Evolutionary conservation across 805 yeast genomes (phyloP).

Genomic region (Cyberlindnera subsufficiens): DNA sequence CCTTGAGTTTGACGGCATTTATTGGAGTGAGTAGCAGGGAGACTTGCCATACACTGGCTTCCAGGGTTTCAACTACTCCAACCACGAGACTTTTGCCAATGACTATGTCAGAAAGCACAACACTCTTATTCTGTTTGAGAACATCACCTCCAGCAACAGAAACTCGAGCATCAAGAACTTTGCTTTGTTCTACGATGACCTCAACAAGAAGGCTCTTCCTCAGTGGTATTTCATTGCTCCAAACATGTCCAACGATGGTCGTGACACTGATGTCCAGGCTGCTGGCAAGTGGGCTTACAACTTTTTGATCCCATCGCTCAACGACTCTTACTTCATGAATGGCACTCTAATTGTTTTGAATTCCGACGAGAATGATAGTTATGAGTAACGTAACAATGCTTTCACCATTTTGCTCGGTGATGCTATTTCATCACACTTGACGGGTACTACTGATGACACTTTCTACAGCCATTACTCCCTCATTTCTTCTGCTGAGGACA

Average conservation of each 20-base stretch:
- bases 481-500: slow-evolving; percentile 42
- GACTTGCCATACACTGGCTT: slow-evolving; percentile 48
- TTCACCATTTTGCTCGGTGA: slow-evolving; percentile 43
- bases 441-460: slow-evolving; percentile 39
- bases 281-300: slow-evolving; percentile 42
- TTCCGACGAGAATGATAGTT: slow-evolving; percentile 44
- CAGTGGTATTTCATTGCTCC: slow-evolving; percentile 51
- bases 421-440: slow-evolving; percentile 30
- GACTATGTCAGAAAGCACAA: slow-evolving; percentile 49
- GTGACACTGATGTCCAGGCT: slow-evolving; percentile 39
- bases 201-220: slow-evolving; percentile 35
- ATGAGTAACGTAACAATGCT: slow-evolving; percentile 38
- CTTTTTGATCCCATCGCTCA: slow-evolving; percentile 38
- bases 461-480: slow-evolving; percentile 49
- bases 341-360: slow-evolving; percentile 39
- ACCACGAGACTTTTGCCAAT: slow-evolving; percentile 25
- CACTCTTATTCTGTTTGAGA: slow-evolving; percentile 39
- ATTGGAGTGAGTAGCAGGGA: slow-evolving; percentile 52
- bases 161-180: slow-evolving; percentile 41
- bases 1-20: slow-evolving; percentile 32
- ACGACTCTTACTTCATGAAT: slow-evolving; percentile 41
- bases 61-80: slow-evolving; percentile 36
- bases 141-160: slow-evolving; percentile 31
- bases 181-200: slow-evolving; percentile 37
- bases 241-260: slow-evolving; percentile 49